Conservation (phyloP, 148 eudicot genomes). For the Gaultheria prostrata region DNA sequence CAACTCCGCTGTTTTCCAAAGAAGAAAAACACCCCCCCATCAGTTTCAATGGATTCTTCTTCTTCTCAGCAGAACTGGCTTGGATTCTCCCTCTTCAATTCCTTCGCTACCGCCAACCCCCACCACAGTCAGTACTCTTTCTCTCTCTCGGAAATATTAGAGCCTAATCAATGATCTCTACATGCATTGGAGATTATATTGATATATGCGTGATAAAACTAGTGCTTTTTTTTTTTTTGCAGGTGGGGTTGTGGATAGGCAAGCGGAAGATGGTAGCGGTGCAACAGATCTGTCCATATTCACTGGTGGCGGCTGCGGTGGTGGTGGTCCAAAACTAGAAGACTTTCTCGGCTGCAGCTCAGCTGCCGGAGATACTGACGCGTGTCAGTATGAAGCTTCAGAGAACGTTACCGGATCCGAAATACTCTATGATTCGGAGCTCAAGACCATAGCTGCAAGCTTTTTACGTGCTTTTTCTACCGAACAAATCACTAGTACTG, state of each 20-base stretch:
- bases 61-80: slow-evolving; percentile 35
- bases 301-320: slow-evolving; percentile 19
- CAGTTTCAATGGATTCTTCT: slow-evolving; percentile 29
- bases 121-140: background rate
- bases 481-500: background rate
- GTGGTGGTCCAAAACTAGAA: slow-evolving; percentile 43
- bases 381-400: slow-evolving; percentile 22
- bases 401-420: background rate
- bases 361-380: slow-evolving; percentile 4
- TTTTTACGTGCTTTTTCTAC: slow-evolving; percentile 30
- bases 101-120: slow-evolving; percentile 19
- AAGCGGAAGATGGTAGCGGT: slow-evolving; percentile 17
- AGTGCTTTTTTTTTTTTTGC: background rate
- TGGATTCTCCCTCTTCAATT: slow-evolving; percentile 27
- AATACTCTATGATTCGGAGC: slow-evolving; percentile 32
- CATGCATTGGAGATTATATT: background rate
- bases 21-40: background rate
- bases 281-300: slow-evolving; percentile 17
- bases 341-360: slow-evolving; percentile 35
- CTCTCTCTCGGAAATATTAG: background rate
- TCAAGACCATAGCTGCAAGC: slow-evolving; percentile 36
- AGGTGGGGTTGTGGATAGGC: slow-evolving; percentile 18
- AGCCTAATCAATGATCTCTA: background rate
- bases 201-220: background rate
- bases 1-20: slow-evolving; percentile 23